Conservation (phyloP, 768 basidiomycete genomes). For the Suillus fuscotomentosus region DNA sequence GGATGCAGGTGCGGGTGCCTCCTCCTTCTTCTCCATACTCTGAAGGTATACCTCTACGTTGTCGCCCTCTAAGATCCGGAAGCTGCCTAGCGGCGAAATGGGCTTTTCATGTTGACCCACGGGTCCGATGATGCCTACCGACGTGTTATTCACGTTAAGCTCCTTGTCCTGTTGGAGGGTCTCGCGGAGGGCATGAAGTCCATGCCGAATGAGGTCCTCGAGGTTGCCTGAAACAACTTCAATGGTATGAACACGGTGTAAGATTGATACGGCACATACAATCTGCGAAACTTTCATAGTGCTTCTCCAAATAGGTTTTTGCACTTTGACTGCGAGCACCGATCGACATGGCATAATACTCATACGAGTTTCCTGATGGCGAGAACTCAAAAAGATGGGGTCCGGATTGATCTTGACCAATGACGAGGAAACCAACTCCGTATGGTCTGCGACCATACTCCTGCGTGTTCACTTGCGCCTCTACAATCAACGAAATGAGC, state of each 20-base stretch:
- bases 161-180: conserved; percentile 99
- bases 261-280: conserved; percentile 49
- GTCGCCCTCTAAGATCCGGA: conserved; percentile 88
- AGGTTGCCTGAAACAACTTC: conserved; percentile 56
- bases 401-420: conserved; percentile 94
- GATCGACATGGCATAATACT: conserved; percentile 98
- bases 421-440: conserved; percentile 97
- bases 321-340: conserved; percentile 97
- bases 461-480: conserved; percentile 98
- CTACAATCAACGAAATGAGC: conserved; percentile 38
- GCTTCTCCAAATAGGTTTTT: conserved; percentile 96
- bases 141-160: conserved; percentile 90
- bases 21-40: conserved; percentile 74
- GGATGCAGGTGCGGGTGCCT: conserved; percentile 37
- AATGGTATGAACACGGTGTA: background rate
- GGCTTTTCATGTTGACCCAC: conserved; percentile 55
- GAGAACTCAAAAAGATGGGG: conserved; percentile 99
- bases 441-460: conserved; percentile 97
- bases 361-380: conserved; percentile 94
- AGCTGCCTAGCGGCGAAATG: conserved; percentile 55
- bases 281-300: conserved; percentile 84
- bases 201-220: conserved; percentile 89
- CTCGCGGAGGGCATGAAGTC: conserved; percentile 91
- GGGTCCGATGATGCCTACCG: conserved; percentile 88
- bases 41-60: conserved; percentile 70